These are phyloP conservation scores for Sanghuangporus sanghuang DNA, from an alignment of 1,284 basidiomycete species.

Conservation along the genomic window DNA sequence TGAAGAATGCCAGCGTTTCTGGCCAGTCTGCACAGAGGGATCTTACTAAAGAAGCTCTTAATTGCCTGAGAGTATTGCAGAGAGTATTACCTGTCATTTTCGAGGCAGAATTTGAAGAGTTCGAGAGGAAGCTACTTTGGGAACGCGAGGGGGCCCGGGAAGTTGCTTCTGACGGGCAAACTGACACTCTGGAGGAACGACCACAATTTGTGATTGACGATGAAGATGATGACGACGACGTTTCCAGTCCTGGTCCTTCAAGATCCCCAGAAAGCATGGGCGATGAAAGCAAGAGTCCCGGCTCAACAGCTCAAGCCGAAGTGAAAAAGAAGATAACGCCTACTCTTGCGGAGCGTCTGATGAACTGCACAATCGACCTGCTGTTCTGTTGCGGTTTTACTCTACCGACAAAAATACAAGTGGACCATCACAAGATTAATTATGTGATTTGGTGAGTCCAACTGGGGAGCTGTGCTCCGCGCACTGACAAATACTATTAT, in stretches of 20 bases:
- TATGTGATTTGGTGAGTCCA: constrained; percentile 71
- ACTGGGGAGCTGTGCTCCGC: background rate
- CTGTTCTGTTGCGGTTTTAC: constrained; percentile 92
- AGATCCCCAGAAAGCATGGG: constrained; percentile 5
- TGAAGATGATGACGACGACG: constrained; percentile 60
- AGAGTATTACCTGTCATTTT: constrained; percentile 86
- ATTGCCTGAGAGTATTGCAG: constrained; percentile 82
- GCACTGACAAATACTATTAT: background rate
- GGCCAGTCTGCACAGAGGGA: constrained; percentile 45
- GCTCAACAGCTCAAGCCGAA: constrained; percentile 19
- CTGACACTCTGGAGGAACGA: constrained; percentile 24
- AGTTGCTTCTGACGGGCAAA: constrained; percentile 27
- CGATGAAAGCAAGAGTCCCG: background rate
- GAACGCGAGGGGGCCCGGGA: constrained; percentile 50
- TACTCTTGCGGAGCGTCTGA: constrained; percentile 73
- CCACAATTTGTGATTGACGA: constrained; percentile 82
- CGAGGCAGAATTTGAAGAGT: constrained; percentile 69
- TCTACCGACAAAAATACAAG: constrained; percentile 70
- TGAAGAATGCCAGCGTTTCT: constrained; percentile 38
- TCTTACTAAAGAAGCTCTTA: constrained; percentile 79
- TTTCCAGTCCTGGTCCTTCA: constrained; percentile 25
- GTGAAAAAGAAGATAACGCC: constrained; percentile 48
- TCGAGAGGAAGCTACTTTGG: constrained; percentile 74
- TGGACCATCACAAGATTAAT: constrained; percentile 82
- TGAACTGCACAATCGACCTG: constrained; percentile 76